These are phyloP conservation scores for Chamaecrista fasciculata DNA, from an alignment of 306 rosid genomes.

Conservation along the genomic window DNA sequence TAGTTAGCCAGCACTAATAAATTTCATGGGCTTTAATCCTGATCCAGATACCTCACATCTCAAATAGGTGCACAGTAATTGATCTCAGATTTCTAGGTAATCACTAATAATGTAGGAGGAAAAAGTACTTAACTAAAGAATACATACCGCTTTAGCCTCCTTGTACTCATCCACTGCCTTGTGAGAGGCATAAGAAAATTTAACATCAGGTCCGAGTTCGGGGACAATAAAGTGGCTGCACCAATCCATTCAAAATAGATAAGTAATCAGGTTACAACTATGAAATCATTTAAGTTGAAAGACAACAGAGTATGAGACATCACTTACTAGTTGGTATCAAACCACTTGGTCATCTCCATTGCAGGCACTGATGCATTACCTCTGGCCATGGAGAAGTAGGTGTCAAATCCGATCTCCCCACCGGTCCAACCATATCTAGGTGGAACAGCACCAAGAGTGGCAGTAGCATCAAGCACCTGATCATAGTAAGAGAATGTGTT, in stretches of 20 bases:
- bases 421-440: conserved; percentile 75
- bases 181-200: conserved; percentile 79
- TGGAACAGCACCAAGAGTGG: conserved; percentile 82
- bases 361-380: conserved; percentile 85
- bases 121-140: not conserved
- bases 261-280: not conserved
- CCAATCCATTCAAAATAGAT: conserved; percentile 20
- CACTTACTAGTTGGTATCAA: conserved; percentile 91
- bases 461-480: conserved; percentile 78
- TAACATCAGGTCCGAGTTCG: conserved; percentile 76
- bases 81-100: conserved; percentile 8
- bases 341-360: conserved; percentile 98
- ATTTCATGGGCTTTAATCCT: not conserved
- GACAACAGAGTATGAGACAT: not conserved
- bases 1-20: not conserved
- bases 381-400: conserved; percentile 88
- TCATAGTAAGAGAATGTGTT: conserved; percentile 85
- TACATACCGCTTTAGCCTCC: conserved; percentile 86
- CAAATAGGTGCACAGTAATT: not conserved
- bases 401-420: conserved; percentile 81
- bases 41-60: not conserved
- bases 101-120: not conserved
- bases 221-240: conserved; percentile 89
- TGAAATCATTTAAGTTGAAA: not conserved
- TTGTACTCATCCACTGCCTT: conserved; percentile 85